Conservation (phyloP, 441 rosid species). For the Daphne laureola region DNA sequence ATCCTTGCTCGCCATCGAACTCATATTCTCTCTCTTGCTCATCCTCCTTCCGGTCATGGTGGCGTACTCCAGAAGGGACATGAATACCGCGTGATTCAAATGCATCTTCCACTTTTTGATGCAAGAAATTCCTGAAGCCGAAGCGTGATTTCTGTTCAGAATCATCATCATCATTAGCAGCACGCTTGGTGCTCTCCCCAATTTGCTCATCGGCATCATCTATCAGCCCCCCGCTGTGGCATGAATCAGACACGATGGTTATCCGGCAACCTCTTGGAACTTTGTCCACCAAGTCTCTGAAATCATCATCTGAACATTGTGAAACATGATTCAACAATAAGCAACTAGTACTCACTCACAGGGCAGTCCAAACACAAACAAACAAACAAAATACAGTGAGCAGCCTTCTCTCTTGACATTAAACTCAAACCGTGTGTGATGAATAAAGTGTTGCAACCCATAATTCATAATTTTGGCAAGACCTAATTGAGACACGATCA, state of each 20-base stretch:
- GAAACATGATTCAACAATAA: not conserved
- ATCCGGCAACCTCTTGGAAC: conserved; percentile 57
- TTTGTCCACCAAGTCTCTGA: conserved; percentile 77
- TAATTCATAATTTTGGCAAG: no score
- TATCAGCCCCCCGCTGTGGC: conserved; percentile 91
- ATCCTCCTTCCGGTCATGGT: conserved; percentile 22
- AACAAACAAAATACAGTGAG: not conserved
- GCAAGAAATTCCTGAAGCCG: conserved; percentile 54
- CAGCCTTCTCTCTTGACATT: not conserved
- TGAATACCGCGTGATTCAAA: conserved; percentile 57
- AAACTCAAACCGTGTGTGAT: no score
- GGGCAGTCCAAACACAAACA: no score
- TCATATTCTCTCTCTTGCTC: conserved; percentile 30
- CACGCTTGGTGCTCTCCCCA: conserved; percentile 65
- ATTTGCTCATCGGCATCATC: conserved; percentile 91
- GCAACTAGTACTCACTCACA: no score
- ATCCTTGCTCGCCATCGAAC: conserved; percentile 31
- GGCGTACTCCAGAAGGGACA: conserved; percentile 40
- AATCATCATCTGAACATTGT: conserved; percentile 61
- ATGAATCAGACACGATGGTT: conserved; percentile 81
- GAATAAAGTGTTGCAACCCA: no score
- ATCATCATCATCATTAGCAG: conserved; percentile 18
- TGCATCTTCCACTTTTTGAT: conserved; percentile 38
- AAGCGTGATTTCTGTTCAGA: conserved; percentile 32
- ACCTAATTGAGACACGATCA: no score